phyloP scores from a whole-genome alignment of 1,284 basidiomycete genomes.

The Naganishia liquefaciens region DNA sequence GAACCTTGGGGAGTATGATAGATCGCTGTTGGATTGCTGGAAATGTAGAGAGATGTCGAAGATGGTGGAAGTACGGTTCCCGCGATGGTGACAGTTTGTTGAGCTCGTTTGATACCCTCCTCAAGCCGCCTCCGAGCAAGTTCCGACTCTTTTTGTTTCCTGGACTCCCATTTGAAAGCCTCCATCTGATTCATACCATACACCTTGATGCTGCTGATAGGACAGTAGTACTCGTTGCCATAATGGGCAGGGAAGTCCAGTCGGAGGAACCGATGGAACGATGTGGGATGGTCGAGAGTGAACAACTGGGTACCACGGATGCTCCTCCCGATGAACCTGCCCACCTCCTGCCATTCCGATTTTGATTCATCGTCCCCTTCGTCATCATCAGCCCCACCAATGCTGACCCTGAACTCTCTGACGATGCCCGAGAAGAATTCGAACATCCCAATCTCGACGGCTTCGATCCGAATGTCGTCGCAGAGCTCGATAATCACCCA shows the following conservation, averaged over 20 bases:
- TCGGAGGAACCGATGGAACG: conserved; percentile 90
- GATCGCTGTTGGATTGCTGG: too few relatives aligned
- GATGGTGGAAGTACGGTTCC: neutral
- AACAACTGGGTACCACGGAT: conserved; percentile 80
- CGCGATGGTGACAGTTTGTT: conserved; percentile 7
- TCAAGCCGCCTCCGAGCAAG: conserved; percentile 17
- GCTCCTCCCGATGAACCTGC: conserved; percentile 83
- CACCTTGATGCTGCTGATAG: conserved; percentile 85
- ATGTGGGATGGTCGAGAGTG: conserved; percentile 61
- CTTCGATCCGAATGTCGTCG: conserved; percentile 94
- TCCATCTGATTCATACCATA: conserved; percentile 97
- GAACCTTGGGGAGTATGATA: too few relatives aligned
- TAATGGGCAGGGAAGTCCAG: conserved; percentile 95
- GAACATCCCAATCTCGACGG: conserved; percentile 92
- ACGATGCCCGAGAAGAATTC: conserved; percentile 99
- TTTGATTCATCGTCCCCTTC: conserved; percentile 55
- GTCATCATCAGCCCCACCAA: conserved; percentile 74
- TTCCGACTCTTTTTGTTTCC: conserved; percentile 35
- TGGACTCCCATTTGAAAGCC: conserved; percentile 84
- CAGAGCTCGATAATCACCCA: conserved; percentile 95
- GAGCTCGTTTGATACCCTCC: conserved; percentile 15
- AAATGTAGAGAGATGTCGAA: too few relatives aligned
- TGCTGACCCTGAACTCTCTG: conserved; percentile 84
- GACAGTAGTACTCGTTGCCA: conserved; percentile 94
- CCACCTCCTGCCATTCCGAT: conserved; percentile 57